These are phyloP conservation scores for Mortierella hygrophila DNA, from an alignment of 192 early-diverging fungal genomes.

Conservation along the genomic window DNA sequence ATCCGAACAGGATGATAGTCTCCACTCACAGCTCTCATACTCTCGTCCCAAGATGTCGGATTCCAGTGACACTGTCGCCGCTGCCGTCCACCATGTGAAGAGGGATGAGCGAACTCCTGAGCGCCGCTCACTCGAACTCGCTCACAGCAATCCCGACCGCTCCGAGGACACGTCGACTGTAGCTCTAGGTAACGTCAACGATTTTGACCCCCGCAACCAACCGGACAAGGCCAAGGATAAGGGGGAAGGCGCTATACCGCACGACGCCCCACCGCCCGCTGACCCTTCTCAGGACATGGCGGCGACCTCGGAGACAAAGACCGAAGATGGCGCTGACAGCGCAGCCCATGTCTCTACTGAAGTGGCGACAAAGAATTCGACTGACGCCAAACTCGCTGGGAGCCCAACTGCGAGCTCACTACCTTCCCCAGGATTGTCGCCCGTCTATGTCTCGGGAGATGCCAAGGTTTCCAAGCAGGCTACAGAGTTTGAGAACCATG, in stretches of 20 bases:
- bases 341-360: background rate
- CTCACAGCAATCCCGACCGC: background rate
- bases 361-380: background rate
- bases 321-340: background rate
- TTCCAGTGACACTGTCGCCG: background rate
- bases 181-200: background rate
- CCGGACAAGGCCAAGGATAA: background rate
- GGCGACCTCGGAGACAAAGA: background rate
- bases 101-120: background rate
- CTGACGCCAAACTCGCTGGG: background rate
- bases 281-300: background rate
- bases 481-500: slow-evolving; percentile 33
- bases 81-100: background rate
- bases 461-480: background rate
- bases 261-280: background rate
- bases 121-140: background rate
- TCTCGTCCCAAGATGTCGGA: background rate
- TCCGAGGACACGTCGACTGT: background rate
- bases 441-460: background rate
- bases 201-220: background rate
- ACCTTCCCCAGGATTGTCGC: slow-evolving; percentile 25
- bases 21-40: background rate
- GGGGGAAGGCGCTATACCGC: background rate
- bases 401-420: slow-evolving; percentile 33
- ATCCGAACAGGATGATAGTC: background rate